These are phyloP conservation scores for Nidula niveotomentosa DNA, from an alignment of 1,284 basidiomycete genomes.

Conservation along the genomic window DNA sequence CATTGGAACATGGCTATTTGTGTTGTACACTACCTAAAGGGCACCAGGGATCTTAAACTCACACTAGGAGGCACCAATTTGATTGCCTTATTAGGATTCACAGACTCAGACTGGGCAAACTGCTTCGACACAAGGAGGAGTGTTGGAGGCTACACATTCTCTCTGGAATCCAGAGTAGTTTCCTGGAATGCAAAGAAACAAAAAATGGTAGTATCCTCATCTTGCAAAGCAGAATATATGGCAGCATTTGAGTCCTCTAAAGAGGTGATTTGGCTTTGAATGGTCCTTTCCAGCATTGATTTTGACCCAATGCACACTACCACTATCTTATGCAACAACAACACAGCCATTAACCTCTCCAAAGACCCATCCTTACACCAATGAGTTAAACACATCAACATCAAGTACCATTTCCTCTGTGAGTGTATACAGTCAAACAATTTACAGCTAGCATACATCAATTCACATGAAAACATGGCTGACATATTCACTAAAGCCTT, in stretches of 20 bases:
- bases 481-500: slow-evolving; percentile 14
- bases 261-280: slow-evolving; percentile 21
- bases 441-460: slow-evolving; percentile 8
- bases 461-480: slow-evolving; percentile 11
- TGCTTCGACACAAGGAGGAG: slow-evolving; percentile 16
- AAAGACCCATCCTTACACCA: slow-evolving; percentile 8
- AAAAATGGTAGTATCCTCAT: slow-evolving; percentile 21
- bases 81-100: slow-evolving; percentile 28
- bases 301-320: slow-evolving; percentile 3
- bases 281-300: slow-evolving; percentile 12
- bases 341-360: slow-evolving; percentile 9
- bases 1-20: slow-evolving; percentile 38
- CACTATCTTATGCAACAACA: slow-evolving; percentile 15
- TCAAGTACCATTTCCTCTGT: slow-evolving; percentile 5
- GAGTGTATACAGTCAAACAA: slow-evolving; percentile 6
- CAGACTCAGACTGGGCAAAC: slow-evolving; percentile 26
- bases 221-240: slow-evolving; percentile 27
- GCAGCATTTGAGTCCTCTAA: slow-evolving; percentile 20
- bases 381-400: slow-evolving; percentile 4
- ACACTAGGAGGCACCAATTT: slow-evolving; percentile 18
- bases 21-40: slow-evolving; percentile 38
- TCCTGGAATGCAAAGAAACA: slow-evolving; percentile 23
- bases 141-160: slow-evolving; percentile 20
- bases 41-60: slow-evolving; percentile 27
- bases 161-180: slow-evolving; percentile 15